A percentile compares a stretch with the other conserved stretches of the same genome.
Evolutionary conservation across 2,329 filamentous ascomycete species (phyloP).

Genomic region (Cercospora brassicicola): DNA sequence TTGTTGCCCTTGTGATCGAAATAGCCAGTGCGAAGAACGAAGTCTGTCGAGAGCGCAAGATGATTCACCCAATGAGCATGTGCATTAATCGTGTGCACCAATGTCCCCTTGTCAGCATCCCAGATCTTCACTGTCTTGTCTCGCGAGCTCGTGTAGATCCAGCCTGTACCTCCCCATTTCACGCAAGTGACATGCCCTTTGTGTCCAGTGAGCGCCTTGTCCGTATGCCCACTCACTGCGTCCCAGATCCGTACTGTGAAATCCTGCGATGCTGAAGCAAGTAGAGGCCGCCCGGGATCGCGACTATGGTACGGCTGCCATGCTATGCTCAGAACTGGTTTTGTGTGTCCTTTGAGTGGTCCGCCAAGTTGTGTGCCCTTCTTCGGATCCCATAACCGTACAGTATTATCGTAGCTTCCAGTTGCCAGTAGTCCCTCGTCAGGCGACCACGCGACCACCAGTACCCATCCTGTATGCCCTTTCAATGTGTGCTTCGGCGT

Average conservation of each 20-base stretch:
- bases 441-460: constrained; percentile 83
- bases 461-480: constrained; percentile 85
- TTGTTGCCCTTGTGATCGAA: constrained; percentile 74
- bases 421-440: constrained; percentile 80
- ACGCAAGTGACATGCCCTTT: constrained; percentile 87
- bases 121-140: constrained; percentile 93
- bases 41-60: constrained; percentile 88
- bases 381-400: constrained; percentile 84
- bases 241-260: constrained; percentile 85
- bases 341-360: constrained; percentile 78
- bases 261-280: constrained; percentile 89
- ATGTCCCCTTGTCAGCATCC: constrained; percentile 74
- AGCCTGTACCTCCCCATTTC: constrained; percentile 86
- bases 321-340: constrained; percentile 82
- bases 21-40: constrained; percentile 79
- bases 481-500: constrained; percentile 83
- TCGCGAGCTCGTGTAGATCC: constrained; percentile 80
- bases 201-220: constrained; percentile 83
- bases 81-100: constrained; percentile 74
- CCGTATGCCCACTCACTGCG: constrained; percentile 72
- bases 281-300: constrained; percentile 67
- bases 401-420: constrained; percentile 87
- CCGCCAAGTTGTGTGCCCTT: constrained; percentile 73
- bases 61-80: constrained; percentile 98
- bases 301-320: constrained; percentile 95